These are phyloP conservation scores for Xylaria sp. DNA, from an alignment of 2,329 filamentous ascomycete species.

Conservation along the genomic window DNA sequence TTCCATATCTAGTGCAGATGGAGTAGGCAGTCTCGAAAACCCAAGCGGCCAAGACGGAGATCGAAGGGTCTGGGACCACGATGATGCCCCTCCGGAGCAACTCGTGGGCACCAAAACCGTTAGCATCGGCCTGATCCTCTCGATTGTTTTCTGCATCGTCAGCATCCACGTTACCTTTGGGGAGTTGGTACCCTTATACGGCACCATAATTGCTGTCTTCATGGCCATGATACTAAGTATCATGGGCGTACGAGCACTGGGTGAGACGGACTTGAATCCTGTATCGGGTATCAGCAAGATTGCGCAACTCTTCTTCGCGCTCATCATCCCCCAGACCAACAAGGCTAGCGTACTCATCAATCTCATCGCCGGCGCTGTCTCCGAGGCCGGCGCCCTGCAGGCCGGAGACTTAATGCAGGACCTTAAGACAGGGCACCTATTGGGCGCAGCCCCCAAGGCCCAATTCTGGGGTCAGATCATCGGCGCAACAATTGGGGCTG, in stretches of 20 bases:
- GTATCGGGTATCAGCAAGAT: constrained; percentile 97
- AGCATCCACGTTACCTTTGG: constrained; percentile 89
- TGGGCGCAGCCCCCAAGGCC: constrained; percentile 91
- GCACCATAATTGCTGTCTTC: constrained; percentile 81
- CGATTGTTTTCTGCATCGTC: constrained; percentile 80
- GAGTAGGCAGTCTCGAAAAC: constrained; percentile 33
- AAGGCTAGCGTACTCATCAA: constrained; percentile 95
- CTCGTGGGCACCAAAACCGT: constrained; percentile 80
- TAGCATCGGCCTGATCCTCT: constrained; percentile 77
- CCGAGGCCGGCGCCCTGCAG: constrained; percentile 86
- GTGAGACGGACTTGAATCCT: constrained; percentile 93
- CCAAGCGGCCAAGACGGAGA: constrained; percentile 42
- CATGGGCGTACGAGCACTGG: constrained; percentile 75
- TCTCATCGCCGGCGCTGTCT: constrained; percentile 89
- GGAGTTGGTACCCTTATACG: constrained; percentile 79
- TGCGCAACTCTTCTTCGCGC: constrained; percentile 92
- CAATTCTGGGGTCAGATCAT: constrained; percentile 98
- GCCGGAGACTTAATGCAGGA: constrained; percentile 98
- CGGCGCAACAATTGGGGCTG: constrained; percentile 84
- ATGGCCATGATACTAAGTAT: constrained; percentile 84
- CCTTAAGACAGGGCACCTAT: constrained; percentile 92
- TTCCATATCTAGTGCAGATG: constrained; percentile 30
- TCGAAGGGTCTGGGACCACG: constrained; percentile 60
- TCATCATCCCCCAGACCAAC: constrained; percentile 83
- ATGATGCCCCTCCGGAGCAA: constrained; percentile 86